These are phyloP conservation scores for Microbotryum violaceum DNA, from an alignment of 1,284 basidiomycete genomes.

Conservation along the genomic window DNA sequence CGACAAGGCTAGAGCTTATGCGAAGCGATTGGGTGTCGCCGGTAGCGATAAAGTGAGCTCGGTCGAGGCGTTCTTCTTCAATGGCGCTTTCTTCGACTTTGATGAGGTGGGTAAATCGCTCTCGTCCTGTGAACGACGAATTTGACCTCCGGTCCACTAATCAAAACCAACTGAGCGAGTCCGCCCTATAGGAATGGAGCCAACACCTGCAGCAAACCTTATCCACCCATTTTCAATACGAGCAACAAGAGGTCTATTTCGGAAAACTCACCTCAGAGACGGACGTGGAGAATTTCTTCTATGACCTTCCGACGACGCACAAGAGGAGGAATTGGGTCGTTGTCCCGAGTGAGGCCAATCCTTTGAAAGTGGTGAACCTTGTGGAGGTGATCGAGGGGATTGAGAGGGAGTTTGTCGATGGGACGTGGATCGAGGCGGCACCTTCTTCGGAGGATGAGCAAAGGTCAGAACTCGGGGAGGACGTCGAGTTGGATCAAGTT, in stretches of 20 bases:
- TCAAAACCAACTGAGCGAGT: conserved; percentile 1
- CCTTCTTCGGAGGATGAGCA: conserved; percentile 4
- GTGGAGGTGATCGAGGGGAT: conserved; percentile 46
- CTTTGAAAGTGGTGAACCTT: conserved; percentile 51
- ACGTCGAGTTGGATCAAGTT: conserved; percentile 24
- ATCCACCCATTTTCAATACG: conserved; percentile 6
- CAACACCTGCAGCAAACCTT: conserved; percentile 23
- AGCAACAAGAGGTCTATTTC: conserved; percentile 52
- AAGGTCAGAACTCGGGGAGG: conserved; percentile 41
- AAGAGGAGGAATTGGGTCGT: conserved; percentile 64
- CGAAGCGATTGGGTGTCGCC: conserved; percentile 19
- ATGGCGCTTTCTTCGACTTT: conserved; percentile 69
- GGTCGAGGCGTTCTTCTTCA: conserved; percentile 58
- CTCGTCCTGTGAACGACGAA: not conserved
- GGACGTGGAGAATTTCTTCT: conserved; percentile 70
- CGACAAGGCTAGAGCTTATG: conserved; percentile 17
- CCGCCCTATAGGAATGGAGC: conserved; percentile 50
- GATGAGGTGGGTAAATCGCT: conserved; percentile 54
- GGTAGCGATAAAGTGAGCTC: not conserved
- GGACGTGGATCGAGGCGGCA: conserved; percentile 34
- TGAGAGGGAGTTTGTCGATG: conserved; percentile 43
- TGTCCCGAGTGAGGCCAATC: conserved; percentile 49
- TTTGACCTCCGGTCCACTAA: not conserved
- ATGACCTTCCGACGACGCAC: conserved; percentile 69
- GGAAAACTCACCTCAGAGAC: conserved; percentile 54